Base-by-base conservation (phyloP, 352 stramenopile genomes). In the Saprolegnia parasitica region DNA sequence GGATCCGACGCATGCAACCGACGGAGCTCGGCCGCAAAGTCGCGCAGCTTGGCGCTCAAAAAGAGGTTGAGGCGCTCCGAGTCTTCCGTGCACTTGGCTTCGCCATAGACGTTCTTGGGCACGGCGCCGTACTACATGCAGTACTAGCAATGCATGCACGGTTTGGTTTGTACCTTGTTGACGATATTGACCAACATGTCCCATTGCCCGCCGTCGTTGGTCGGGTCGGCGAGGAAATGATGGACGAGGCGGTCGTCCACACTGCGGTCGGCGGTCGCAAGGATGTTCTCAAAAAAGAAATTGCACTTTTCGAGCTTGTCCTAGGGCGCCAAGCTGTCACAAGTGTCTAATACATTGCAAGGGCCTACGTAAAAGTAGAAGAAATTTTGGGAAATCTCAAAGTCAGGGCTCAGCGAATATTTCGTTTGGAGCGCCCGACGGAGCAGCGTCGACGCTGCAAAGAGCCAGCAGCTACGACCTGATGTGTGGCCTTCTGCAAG, bases 241-340 rank as follows among this genome's bases (percentile, higher is more conserved):
- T 73, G 57, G 40, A 77, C 46, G 21, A 76, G 23, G 40, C 73
- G 65, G 5, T 52, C 49, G 57, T 77, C 73, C 1, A 68, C 40
- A 1, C 47, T 24, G 11, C 64, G 40, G 47, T 63, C 56, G 15
- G 68, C 66, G 23, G 73, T 76, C 21, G 67, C 39, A n/a, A 72
- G 40, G 42, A 76, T 65, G 56, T 74, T 73, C 23, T 77, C 65
- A 40, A 77, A 49, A 37, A 77, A 74, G 71, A 67, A 77, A 55
- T 77, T 77, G 61, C 40, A 56, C 54, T 73, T 76, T 60, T 77
- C 73, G 16, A 77, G 67, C 57, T 77, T 77, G 57, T 77, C 73
- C 37, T 68, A 58, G 0, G n/a, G 13, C 39, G 39, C 39, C 55
- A 62, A 16, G 23, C 47, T 29, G 13, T 0, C 24, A 67, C 23